These are phyloP conservation scores for Naganishia friedmannii DNA, from an alignment of 768 basidiomycete genomes.

Conservation along the genomic window DNA sequence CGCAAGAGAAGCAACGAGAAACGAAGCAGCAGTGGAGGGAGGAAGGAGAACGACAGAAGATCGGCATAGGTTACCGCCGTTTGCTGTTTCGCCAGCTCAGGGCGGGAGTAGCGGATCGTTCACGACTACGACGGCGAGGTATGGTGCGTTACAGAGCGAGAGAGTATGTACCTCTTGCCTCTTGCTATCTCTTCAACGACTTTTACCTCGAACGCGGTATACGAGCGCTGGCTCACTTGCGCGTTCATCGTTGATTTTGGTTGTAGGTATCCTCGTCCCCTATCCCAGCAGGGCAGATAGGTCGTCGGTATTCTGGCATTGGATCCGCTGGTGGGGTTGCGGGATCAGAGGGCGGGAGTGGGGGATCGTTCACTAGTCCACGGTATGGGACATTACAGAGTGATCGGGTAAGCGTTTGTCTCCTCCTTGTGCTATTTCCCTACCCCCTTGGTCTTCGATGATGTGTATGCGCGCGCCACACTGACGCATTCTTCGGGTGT, in stretches of 20 bases:
- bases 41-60: no score
- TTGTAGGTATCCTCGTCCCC: conserved; percentile 1
- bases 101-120: conserved; percentile 4
- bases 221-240: no score
- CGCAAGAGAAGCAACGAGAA: neutral
- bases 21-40: neutral
- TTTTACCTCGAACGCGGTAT: no score
- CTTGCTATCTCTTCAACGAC: no score
- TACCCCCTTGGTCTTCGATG: no score
- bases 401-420: neutral
- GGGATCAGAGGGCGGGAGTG: no score
- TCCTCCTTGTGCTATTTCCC: no score
- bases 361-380: neutral
- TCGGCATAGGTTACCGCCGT: conserved; percentile 35
- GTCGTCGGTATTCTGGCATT: no score
- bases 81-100: conserved; percentile 31
- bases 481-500: neutral
- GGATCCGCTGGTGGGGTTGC: no score
- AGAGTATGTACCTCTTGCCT: neutral
- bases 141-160: neutral
- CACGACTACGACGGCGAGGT: neutral
- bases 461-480: no score
- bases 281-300: neutral
- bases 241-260: no score
- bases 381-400: neutral